Base-by-base conservation (phyloP, 352 stramenopile genomes). In the Phytophthora pistaciae region DNA sequence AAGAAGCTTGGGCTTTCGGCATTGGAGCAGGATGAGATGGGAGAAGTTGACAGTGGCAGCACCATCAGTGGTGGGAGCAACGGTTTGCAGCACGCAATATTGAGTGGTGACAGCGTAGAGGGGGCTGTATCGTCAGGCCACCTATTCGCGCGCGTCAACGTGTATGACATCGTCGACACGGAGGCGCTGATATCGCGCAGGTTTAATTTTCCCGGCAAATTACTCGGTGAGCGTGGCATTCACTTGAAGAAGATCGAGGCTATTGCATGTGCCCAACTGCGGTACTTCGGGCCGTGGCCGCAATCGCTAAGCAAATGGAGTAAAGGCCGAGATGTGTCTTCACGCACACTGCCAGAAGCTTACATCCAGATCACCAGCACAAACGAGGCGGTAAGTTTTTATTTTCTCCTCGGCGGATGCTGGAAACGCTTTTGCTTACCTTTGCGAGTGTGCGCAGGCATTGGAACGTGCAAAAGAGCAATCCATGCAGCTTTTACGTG, bases 201-300 rank as follows among this genome's bases (percentile, higher is more conserved):
- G 65, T 94, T 94, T 36, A 85, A 89, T 58, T 92, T 94, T 31
- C 65, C 76, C 3, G 83, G 84, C 0, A 86, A 85, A 56, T 63
- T 94, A 20, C 29, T 94, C 7, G 87, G 87, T 8, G 80, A 92
- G 63, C 75, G 85, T 11, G 87, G 80, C 1, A 79, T 94, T 16
- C 67, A 91, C 61, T 63, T 93, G 29, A 94, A 94, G 73, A 82
- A 77, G 40, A 85, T 88, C 46, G 79, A 88, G 60, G 77, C 77
- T 11, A 79, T 84, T 55, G 75, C 77, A 4, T 91, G 80, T 58
- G 82, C 82, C 14, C 80, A 91, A 54, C 58, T 91, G 53, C 77
- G 79, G 18, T 91, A 90, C 74, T 79, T 82, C 66, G 77, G 78
- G 14, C 79, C 70, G 40, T 85, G 74, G 74, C 64, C 72, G 4